These are phyloP conservation scores for Aegilops tauschii DNA, from an alignment of 176 grass and related monocot species.

Conservation along the genomic window DNA sequence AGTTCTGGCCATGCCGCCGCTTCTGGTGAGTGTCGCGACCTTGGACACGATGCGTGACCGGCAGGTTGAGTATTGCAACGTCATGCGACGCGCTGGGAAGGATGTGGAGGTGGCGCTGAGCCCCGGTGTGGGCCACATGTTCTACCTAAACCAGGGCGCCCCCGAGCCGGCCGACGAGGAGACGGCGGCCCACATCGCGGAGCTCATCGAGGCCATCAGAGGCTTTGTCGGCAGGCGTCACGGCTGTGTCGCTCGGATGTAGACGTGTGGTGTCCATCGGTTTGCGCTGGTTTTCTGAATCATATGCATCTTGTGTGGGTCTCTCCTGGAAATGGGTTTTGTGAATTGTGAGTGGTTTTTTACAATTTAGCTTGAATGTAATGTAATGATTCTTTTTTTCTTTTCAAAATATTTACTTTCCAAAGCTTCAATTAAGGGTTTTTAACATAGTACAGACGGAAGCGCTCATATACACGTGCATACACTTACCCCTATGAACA, in stretches of 20 bases:
- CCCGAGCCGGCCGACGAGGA: neutral
- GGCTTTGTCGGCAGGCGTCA: neutral
- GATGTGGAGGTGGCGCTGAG: neutral
- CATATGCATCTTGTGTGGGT: too few relatives aligned
- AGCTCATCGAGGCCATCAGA: neutral
- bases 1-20: neutral
- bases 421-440: neutral
- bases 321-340: too few relatives aligned
- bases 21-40: neutral
- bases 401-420: neutral
- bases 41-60: slow-evolving; percentile 13
- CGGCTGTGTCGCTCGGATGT: neutral
- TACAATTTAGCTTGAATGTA: neutral
- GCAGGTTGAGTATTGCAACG: neutral
- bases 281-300: neutral
- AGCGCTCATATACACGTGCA: too few relatives aligned
- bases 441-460: too few relatives aligned
- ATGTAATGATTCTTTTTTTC: neutral
- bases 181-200: neutral
- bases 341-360: neutral
- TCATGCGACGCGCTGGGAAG: neutral
- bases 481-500: too few relatives aligned
- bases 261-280: neutral
- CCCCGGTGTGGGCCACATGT: neutral
- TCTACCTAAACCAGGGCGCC: neutral